These are phyloP conservation scores for Aspergillus taichungensis DNA, from an alignment of 495 filamentous ascomycete genomes.

Conservation along the genomic window DNA sequence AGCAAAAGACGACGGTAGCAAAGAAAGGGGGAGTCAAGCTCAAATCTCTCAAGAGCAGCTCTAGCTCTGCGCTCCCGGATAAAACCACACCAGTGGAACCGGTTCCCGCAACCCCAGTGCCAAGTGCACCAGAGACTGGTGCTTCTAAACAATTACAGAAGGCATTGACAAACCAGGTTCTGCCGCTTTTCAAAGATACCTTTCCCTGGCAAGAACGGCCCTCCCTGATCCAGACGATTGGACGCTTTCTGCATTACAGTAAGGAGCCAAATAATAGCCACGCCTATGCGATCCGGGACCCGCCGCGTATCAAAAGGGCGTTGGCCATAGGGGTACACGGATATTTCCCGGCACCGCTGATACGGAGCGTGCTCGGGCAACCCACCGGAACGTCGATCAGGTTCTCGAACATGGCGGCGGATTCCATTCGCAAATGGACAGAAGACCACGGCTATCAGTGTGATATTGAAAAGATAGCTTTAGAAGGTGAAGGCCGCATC, in stretches of 20 bases:
- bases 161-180: conserved; percentile 51
- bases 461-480: conserved; percentile 79
- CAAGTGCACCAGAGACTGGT: conserved; percentile 28
- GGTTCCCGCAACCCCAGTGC: conserved; percentile 15
- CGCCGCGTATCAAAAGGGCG: conserved; percentile 67
- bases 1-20: conserved; percentile 31
- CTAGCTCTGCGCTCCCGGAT: conserved; percentile 23
- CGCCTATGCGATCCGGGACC: conserved; percentile 59
- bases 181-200: conserved; percentile 60
- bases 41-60: conserved; percentile 39
- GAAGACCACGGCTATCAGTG: conserved; percentile 55
- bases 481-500: conserved; percentile 98
- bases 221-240: conserved; percentile 63
- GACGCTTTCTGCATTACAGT: conserved; percentile 53
- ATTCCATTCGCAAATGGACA: conserved; percentile 74
- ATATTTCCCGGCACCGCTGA: conserved; percentile 76
- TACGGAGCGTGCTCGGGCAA: conserved; percentile 83
- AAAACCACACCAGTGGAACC: conserved; percentile 31
- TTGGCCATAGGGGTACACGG: conserved; percentile 93
- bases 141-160: conserved; percentile 39
- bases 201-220: conserved; percentile 59
- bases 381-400: conserved; percentile 91
- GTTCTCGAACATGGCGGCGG: conserved; percentile 82
- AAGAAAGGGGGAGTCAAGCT: conserved; percentile 36
- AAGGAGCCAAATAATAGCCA: conserved; percentile 57